These are phyloP conservation scores for Candida odintsovae DNA, from an alignment of 805 yeast genomes.

Conservation along the genomic window DNA sequence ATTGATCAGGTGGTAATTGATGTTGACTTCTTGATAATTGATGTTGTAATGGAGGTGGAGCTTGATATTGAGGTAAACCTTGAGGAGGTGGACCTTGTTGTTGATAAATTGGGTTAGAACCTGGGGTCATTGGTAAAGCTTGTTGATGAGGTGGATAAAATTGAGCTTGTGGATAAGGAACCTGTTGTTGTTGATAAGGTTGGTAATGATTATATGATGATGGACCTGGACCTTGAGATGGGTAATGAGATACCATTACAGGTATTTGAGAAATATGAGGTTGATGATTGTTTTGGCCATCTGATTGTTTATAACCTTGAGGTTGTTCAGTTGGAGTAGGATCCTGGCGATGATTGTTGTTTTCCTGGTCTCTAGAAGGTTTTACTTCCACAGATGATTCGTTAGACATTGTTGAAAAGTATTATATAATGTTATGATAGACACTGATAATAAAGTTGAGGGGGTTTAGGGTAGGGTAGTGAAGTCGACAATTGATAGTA, in stretches of 20 bases:
- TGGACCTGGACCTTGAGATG: slow-evolving; percentile 6
- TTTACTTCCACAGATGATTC: neutral
- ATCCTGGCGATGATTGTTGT: neutral
- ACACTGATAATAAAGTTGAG: neutral
- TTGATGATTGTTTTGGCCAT: neutral
- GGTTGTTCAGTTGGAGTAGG: neutral
- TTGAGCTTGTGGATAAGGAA: slow-evolving; percentile 11
- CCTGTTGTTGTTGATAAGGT: slow-evolving; percentile 11
- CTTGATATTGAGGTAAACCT: slow-evolving; percentile 7
- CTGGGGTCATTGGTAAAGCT: neutral
- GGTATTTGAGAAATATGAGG: slow-evolving; percentile 5
- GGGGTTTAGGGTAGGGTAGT: no score
- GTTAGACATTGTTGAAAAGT: neutral
- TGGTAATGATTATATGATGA: neutral
- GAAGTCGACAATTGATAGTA: neutral
- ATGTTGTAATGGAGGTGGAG: slow-evolving; percentile 9
- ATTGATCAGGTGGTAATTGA: slow-evolving; percentile 3
- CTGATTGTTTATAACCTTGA: neutral
- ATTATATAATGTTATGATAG: neutral
- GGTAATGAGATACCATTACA: slow-evolving; percentile 14
- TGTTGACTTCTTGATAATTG: slow-evolving; percentile 5
- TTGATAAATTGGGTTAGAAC: neutral
- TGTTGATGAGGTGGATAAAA: slow-evolving; percentile 7
- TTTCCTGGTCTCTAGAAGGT: neutral
- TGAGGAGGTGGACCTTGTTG: slow-evolving; percentile 7